Evolutionary conservation across 1,284 basidiomycete genomes (phyloP).

Genomic region (Cryptococcus sp.): DNA sequence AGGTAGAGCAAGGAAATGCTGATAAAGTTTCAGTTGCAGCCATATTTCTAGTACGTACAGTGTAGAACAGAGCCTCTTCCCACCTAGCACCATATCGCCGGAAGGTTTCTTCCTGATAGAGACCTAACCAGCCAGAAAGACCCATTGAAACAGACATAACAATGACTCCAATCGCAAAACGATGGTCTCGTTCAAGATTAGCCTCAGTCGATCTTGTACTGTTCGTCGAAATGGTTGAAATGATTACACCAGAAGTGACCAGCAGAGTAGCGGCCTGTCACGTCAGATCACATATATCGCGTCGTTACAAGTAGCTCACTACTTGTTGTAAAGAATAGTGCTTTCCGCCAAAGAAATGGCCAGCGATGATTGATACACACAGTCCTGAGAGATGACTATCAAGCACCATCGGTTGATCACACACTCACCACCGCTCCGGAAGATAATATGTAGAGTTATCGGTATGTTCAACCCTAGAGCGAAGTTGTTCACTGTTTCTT

Average conservation of each 20-base stretch:
- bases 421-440: slow-evolving; percentile 77
- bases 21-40: neutral
- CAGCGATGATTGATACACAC: slow-evolving; percentile 46
- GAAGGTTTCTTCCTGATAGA: slow-evolving; percentile 81
- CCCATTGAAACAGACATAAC: slow-evolving; percentile 73
- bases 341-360: slow-evolving; percentile 44
- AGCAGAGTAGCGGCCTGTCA: too few species aligned
- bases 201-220: too few species aligned
- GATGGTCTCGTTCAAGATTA: neutral
- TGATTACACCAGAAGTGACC: slow-evolving; percentile 61
- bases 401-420: slow-evolving; percentile 51
- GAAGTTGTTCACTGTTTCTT: slow-evolving; percentile 69
- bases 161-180: slow-evolving; percentile 66
- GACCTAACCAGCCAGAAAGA: slow-evolving; percentile 74
- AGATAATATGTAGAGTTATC: slow-evolving; percentile 91
- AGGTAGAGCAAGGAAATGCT: slow-evolving; percentile 63
- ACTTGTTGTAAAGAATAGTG: slow-evolving; percentile 69
- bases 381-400: slow-evolving; percentile 28
- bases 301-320: slow-evolving; percentile 24
- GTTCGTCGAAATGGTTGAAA: slow-evolving; percentile 53
- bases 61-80: slow-evolving; percentile 88
- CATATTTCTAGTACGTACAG: slow-evolving; percentile 22
- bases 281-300: too few species aligned
- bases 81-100: slow-evolving; percentile 65
- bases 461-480: slow-evolving; percentile 81